Evolutionary conservation across 306 rosid species (phyloP).

Genomic region (Quercus wislizeni): DNA sequence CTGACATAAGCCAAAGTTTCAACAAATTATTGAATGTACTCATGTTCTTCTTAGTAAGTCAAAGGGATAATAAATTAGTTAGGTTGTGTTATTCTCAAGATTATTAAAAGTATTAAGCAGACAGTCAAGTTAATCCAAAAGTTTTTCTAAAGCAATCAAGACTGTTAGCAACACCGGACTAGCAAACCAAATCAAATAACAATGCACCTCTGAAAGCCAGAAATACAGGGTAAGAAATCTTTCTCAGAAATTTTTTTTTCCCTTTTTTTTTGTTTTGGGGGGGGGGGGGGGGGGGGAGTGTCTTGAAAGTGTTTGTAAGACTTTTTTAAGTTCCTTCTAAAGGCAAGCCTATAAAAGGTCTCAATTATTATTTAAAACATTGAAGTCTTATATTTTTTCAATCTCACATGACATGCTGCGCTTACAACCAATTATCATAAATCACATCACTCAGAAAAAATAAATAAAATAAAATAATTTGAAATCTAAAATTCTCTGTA

Average conservation of each 20-base stretch:
- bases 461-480: neutral
- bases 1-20: conserved; percentile 39
- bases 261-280: too few relatives aligned
- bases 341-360: neutral
- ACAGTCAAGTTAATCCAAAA: neutral
- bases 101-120: neutral
- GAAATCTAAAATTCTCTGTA: neutral
- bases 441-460: too few relatives aligned
- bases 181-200: neutral
- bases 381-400: neutral
- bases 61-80: neutral
- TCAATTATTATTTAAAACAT: neutral
- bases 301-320: neutral
- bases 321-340: neutral
- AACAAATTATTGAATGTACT: conserved; percentile 22
- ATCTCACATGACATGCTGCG: neutral
- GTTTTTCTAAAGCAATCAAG: neutral
- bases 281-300: neutral
- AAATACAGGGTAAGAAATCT: neutral
- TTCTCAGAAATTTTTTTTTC: neutral
- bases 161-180: neutral
- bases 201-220: neutral
- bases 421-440: neutral
- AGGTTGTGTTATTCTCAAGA: neutral
- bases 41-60: neutral